phyloP scores from a whole-genome alignment of 2,329 filamentous ascomycete genomes.

The Neodidymelliopsis sp. region DNA sequence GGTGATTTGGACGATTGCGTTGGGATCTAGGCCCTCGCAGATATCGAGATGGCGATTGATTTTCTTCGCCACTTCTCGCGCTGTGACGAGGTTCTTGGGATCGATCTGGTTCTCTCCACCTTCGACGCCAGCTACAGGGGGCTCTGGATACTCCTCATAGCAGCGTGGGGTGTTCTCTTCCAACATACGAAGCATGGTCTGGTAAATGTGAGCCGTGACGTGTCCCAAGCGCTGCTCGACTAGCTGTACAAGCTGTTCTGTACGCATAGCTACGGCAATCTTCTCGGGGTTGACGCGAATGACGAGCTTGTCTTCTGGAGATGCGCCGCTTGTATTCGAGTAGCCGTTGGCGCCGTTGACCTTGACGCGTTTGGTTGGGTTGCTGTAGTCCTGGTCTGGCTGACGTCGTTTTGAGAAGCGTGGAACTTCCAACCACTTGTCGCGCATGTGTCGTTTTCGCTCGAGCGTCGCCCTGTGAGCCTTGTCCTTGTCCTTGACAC shows the following conservation, averaged over 20 bases:
- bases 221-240: constrained; percentile 74
- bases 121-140: constrained; percentile 32
- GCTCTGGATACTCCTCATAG: constrained; percentile 59
- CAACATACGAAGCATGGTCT: constrained; percentile 72
- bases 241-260: constrained; percentile 76
- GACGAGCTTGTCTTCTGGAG: constrained; percentile 70
- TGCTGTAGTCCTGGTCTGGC: constrained; percentile 26
- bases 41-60: constrained; percentile 53
- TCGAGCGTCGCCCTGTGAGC: constrained; percentile 65
- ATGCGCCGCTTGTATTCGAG: constrained; percentile 11
- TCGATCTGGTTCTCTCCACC: constrained; percentile 42
- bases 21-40: constrained; percentile 44
- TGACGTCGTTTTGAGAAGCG: constrained; percentile 32
- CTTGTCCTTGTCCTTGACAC: constrained; percentile 71
- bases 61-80: constrained; percentile 52
- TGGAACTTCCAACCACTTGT: constrained; percentile 47
- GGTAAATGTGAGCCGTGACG: constrained; percentile 80
- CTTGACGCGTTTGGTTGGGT: constrained; percentile 43
- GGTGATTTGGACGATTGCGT: constrained; percentile 34
- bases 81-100: constrained; percentile 47
- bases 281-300: constrained; percentile 86
- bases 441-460: constrained; percentile 61
- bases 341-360: constrained; percentile 33
- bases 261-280: constrained; percentile 82
- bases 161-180: constrained; percentile 75